Conservation (phyloP, 495 filamentous ascomycete species). For the Penicillium soppii region DNA sequence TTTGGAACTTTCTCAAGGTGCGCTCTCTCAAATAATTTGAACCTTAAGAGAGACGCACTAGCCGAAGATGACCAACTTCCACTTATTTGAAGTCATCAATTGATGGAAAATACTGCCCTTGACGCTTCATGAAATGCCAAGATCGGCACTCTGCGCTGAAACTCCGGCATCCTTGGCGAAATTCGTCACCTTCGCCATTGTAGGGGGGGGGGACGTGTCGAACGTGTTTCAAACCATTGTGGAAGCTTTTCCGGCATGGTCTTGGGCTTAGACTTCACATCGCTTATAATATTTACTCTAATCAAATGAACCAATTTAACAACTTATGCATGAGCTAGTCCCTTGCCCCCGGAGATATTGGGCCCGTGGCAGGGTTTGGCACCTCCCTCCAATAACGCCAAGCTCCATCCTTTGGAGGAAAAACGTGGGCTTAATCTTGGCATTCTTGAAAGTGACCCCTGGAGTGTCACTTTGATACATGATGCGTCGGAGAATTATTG, state of each 20-base stretch:
- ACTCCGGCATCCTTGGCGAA: constrained; percentile 5
- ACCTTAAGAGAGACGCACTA: too few species aligned
- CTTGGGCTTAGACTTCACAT: background rate
- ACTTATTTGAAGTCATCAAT: too few species aligned
- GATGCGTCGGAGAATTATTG: constrained; percentile 9
- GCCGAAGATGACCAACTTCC: too few species aligned
- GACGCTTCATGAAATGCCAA: constrained; percentile 9
- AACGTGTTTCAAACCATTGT: constrained; percentile 5
- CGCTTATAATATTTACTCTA: background rate
- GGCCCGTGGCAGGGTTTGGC: background rate
- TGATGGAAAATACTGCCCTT: constrained; percentile 5
- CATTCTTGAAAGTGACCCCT: background rate
- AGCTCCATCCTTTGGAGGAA: background rate
- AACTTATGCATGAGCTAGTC: background rate
- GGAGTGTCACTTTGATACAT: constrained; percentile 7
- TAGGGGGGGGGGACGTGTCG: too few species aligned
- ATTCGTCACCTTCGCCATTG: background rate
- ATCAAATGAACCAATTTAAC: background rate
- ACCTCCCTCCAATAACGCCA: background rate
- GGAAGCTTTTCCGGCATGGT: constrained; percentile 4
- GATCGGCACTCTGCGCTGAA: constrained; percentile 4
- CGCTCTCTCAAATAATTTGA: too few species aligned
- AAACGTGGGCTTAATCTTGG: background rate
- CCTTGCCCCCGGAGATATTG: background rate
- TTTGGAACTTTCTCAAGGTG: constrained; percentile 42